phyloP scores from a whole-genome alignment of 78 protist species.

The Dictyostelium purpureum region DNA sequence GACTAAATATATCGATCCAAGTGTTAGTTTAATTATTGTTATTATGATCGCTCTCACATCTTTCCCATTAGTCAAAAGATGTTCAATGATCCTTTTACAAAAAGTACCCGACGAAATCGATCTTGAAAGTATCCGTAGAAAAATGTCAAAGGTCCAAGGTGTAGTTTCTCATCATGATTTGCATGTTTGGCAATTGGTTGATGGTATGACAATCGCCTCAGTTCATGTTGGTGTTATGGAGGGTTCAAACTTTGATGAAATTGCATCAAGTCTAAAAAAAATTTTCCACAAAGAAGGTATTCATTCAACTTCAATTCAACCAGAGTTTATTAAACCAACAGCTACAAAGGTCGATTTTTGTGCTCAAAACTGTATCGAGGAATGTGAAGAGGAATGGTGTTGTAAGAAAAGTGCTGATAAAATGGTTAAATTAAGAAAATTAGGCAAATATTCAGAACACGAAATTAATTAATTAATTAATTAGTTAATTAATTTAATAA shows the following conservation, averaged over 20 bases:
- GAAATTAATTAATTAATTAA: too few relatives aligned
- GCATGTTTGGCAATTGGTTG: conserved; percentile 91
- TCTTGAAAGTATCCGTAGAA: conserved; percentile 4
- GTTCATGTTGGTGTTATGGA: conserved; percentile 71
- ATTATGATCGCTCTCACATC: conserved; percentile 63
- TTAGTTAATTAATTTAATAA: too few relatives aligned
- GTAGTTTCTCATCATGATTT: conserved; percentile 81
- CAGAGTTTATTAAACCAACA: conserved; percentile 67
- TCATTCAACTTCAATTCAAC: conserved; percentile 83
- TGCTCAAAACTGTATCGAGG: conserved; percentile 60
- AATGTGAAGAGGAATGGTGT: conserved; percentile 78
- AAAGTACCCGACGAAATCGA: conserved; percentile 73
- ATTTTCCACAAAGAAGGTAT: conserved; percentile 81
- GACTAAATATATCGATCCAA: conserved; percentile 87
- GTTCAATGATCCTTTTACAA: conserved; percentile 81
- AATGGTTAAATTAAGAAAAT: background rate
- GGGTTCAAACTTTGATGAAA: background rate
- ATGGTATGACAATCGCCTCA: conserved; percentile 70
- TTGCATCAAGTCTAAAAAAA: conserved; percentile 20
- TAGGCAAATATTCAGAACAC: too few relatives aligned
- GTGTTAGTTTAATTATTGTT: conserved; percentile 76
- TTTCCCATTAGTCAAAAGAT: conserved; percentile 75
- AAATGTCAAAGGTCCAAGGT: conserved; percentile 56
- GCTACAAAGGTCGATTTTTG: conserved; percentile 9
- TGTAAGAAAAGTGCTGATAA: conserved; percentile 63